Percentiles rank a stretch among this genome's conserved stretches.
Evolutionary conservation across 2,329 filamentous ascomycete species (phyloP).

Genomic region (Bipolaris zeicola): DNA sequence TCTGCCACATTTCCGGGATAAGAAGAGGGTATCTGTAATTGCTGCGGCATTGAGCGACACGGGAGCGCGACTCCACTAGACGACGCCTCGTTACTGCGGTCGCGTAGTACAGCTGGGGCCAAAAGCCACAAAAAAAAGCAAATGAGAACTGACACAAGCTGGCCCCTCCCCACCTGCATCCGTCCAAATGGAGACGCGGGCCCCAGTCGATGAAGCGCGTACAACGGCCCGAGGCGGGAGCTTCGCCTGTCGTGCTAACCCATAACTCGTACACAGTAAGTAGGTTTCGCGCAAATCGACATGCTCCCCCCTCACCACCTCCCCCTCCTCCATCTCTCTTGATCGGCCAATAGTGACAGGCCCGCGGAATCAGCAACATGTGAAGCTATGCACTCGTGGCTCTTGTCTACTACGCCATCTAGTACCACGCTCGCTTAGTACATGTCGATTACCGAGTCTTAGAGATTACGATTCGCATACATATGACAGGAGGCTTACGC

Average conservation of each 20-base stretch:
- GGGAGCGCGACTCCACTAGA: neutral
- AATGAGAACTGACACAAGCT: neutral
- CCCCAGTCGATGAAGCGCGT: neutral
- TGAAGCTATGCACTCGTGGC: neutral
- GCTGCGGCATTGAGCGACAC: neutral
- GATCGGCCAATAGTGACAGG: neutral
- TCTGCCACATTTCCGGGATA: neutral
- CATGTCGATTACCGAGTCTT: no score
- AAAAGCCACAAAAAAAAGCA: neutral
- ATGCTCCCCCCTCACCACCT: neutral
- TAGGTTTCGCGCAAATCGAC: neutral
- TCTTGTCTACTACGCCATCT: neutral
- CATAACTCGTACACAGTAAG: no score
- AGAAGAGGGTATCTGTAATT: neutral
- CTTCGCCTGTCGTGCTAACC: neutral
- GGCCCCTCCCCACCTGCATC: neutral
- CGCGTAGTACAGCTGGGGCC: neutral
- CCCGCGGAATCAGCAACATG: neutral
- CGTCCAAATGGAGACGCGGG: neutral
- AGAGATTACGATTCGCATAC: no score
- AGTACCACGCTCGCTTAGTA: no score
- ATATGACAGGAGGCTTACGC: no score
- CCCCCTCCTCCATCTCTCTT: no score
- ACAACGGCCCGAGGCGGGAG: slow-evolving; percentile 5
- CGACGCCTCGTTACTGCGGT: neutral